A percentile compares a stretch with the other conserved stretches of the same genome.
Evolutionary conservation across 2,329 filamentous ascomycete genomes (phyloP).

Genomic region (Nigrospora osmanthi): DNA sequence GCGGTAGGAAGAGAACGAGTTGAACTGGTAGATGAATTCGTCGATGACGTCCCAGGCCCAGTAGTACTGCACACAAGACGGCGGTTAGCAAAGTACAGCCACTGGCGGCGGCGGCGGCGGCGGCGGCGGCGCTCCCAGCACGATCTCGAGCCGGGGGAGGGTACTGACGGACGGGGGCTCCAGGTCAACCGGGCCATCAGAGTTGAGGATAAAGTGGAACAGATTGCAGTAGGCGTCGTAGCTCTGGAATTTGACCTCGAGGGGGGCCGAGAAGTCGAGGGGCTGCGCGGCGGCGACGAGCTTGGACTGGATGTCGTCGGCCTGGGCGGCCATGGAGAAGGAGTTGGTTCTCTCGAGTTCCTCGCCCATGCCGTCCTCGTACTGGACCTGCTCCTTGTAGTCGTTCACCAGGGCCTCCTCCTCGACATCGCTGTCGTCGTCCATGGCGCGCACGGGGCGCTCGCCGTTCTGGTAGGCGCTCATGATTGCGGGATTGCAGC

Average conservation of each 20-base stretch:
- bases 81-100: too few relatives aligned
- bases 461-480: conserved; percentile 55
- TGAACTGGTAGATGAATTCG: conserved; percentile 99
- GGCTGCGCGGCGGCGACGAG: conserved; percentile 88
- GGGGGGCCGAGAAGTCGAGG: conserved; percentile 88
- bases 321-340: conserved; percentile 62
- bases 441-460: conserved; percentile 51
- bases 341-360: conserved; percentile 71
- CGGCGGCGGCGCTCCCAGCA: conserved; percentile 3
- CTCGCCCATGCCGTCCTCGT: conserved; percentile 70
- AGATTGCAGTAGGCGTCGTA: conserved; percentile 99
- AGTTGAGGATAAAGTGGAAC: conserved; percentile 99
- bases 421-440: conserved; percentile 88
- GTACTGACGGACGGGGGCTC: conserved; percentile 86
- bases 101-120: too few relatives aligned
- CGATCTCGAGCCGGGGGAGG: conserved; percentile 1
- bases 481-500: conserved; percentile 33
- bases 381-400: conserved; percentile 94
- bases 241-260: conserved; percentile 96
- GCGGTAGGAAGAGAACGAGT: conserved; percentile 96
- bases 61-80: conserved; percentile 61
- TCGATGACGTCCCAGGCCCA: conserved; percentile 99
- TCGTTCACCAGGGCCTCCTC: conserved; percentile 94
- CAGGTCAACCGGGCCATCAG: conserved; percentile 94
- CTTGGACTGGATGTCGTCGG: conserved; percentile 89